Evolutionary conservation across 768 basidiomycete species (phyloP).

Genomic region (Boletus edulis): DNA sequence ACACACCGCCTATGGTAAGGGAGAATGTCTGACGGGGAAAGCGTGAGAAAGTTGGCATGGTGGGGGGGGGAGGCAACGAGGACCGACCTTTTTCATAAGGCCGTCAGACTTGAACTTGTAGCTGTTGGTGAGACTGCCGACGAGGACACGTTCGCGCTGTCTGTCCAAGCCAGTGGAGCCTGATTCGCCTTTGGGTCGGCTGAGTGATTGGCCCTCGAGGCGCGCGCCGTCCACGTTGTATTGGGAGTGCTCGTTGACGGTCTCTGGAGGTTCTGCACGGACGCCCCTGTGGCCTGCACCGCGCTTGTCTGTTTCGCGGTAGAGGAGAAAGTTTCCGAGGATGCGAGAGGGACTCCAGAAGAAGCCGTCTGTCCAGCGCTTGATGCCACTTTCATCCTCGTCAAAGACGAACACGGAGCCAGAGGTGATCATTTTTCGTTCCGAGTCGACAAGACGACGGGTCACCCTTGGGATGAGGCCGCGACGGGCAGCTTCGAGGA

Average conservation of each 20-base stretch:
- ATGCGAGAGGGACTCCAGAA: conserved; percentile 94
- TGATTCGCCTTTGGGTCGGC: conserved; percentile 59
- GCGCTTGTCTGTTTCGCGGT: conserved; percentile 89
- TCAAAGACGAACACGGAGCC: conserved; percentile 97
- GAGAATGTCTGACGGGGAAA: conserved; percentile 73
- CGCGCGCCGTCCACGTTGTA: conserved; percentile 34
- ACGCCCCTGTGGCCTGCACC: conserved; percentile 60
- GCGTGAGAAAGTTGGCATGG: conserved; percentile 29
- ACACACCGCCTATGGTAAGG: conserved; percentile 75
- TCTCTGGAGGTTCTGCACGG: conserved; percentile 41
- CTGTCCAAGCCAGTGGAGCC: conserved; percentile 55
- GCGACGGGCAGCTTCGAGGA: conserved; percentile 89
- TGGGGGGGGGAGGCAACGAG: conserved; percentile 5
- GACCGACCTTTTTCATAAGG: conserved; percentile 92
- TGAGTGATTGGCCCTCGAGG: conserved; percentile 47
- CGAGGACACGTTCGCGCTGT: conserved; percentile 74
- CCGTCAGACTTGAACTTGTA: conserved; percentile 93
- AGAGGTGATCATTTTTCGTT: conserved; percentile 88
- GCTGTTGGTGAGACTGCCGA: conserved; percentile 90
- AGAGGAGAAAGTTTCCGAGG: conserved; percentile 91
- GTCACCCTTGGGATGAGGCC: conserved; percentile 92
- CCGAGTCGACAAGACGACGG: conserved; percentile 86
- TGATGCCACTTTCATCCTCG: conserved; percentile 96
- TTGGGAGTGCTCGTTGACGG: conserved; percentile 38
- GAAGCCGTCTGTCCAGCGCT: conserved; percentile 97